A percentile compares a stretch with the other conserved stretches of the same genome.
Evolutionary conservation across 2,329 filamentous ascomycete species (phyloP).

Genomic region (Colletotrichum sp.): DNA sequence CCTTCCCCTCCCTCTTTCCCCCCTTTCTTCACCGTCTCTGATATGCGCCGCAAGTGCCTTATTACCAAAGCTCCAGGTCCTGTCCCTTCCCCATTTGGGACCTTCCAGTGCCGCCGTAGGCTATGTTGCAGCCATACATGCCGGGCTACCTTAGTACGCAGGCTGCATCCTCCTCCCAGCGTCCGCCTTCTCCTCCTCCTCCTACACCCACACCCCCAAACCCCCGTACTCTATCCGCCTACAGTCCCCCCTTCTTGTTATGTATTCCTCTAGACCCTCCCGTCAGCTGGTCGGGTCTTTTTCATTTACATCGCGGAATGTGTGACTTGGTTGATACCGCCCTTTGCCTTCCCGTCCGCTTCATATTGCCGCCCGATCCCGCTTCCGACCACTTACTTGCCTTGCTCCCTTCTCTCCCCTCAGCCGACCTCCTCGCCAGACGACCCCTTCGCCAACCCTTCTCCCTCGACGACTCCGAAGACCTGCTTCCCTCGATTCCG

Average conservation of each 20-base stretch:
- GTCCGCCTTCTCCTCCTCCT: background rate
- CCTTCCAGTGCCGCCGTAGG: background rate
- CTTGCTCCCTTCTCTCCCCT: background rate
- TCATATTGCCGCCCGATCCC: slow-evolving; percentile 7
- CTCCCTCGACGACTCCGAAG: background rate
- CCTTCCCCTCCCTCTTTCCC: background rate
- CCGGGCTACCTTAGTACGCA: background rate
- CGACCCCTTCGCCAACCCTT: background rate
- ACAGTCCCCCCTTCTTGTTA: background rate
- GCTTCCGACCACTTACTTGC: background rate
- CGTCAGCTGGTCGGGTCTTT: background rate
- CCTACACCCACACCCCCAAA: background rate
- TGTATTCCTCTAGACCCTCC: background rate
- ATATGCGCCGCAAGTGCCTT: background rate
- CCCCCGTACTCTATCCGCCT: background rate
- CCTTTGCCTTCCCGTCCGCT: background rate
- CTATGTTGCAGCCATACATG: background rate
- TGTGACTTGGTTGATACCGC: slow-evolving; percentile 6
- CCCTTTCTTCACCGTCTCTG: background rate
- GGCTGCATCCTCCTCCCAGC: background rate
- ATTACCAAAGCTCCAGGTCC: background rate
- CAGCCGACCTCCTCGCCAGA: background rate
- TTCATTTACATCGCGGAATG: slow-evolving; percentile 17
- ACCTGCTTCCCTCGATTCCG: background rate
- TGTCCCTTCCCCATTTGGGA: background rate